Evolutionary conservation across 345 rosid species (phyloP), one percentile per base, ranked within the genome.

Genomic region (Angophora floribunda): DNA sequence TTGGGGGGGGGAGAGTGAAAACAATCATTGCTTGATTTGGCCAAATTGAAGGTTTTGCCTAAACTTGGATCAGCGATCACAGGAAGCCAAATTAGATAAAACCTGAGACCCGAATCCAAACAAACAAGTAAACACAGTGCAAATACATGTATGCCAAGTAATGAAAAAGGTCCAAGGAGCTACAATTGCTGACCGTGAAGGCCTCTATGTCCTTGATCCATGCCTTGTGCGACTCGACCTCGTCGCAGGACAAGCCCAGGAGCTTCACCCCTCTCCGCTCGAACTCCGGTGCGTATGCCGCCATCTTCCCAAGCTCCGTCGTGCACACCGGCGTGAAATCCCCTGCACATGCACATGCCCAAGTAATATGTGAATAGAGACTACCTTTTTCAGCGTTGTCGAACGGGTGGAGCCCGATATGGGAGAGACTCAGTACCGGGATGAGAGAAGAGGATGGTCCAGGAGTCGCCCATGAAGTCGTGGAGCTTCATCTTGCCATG

Each of bases 321-420:
- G 97, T 96, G 89, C 97, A 97, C 1, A 95, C 97, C 1, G 98
- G 98, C 1, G 97, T 97, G 92, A 96, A 97, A 91, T 96, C 99
- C 52, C 94, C 98, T 96, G 41, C 86, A 36, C 21, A 17, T 1
- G 7, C 17, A 26, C 30, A 32, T 26, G 36, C 21, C 30, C 49
- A 75, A 61, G 82, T 32, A 7, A 45, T 9, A 16, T 9, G 21
- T 4, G 28, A 50, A 28, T 2, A 65, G 41, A 61, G 13, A 8
- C 30, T 26, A 52, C 55, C 13, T 13, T 52, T 52, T 24, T 63
- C 21, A 21, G 52, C 55, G 14, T 49, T 11, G 51, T 1, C 26
- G 21, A 50, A 13, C 49, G 49, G 1, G 22, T 14, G 17, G 30
- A 87, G 84, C 15, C 41, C 7, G 26, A 30, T 15, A 5, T 14